Evolutionary conservation across 495 filamentous ascomycete species (phyloP).

Genomic region (Parathielavia hyrcaniae): DNA sequence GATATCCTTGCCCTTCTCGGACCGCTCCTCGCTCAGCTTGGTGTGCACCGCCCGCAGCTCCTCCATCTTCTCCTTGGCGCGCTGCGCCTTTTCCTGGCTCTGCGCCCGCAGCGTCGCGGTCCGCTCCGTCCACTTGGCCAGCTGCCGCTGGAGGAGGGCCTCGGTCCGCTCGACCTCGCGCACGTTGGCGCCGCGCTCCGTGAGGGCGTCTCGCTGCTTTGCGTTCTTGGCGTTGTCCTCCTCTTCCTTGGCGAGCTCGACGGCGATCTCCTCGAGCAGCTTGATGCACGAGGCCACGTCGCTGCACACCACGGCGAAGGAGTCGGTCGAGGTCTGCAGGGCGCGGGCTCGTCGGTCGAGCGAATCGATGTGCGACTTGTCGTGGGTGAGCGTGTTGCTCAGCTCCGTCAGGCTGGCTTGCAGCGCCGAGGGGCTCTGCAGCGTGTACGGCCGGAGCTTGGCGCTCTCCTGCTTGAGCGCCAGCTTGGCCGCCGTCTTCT

Average conservation of each 20-base stretch:
- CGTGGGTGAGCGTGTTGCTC: slow-evolving; percentile 62
- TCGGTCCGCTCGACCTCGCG: slow-evolving; percentile 87
- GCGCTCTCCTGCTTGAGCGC: slow-evolving; percentile 65
- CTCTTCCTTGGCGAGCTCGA: slow-evolving; percentile 81
- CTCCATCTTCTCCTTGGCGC: slow-evolving; percentile 82
- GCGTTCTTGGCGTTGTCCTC: slow-evolving; percentile 74
- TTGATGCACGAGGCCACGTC: slow-evolving; percentile 83
- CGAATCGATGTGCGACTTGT: slow-evolving; percentile 76
- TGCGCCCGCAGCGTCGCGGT: slow-evolving; percentile 73
- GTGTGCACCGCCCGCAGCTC: slow-evolving; percentile 75
- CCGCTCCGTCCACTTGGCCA: slow-evolving; percentile 74
- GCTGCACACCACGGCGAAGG: slow-evolving; percentile 71
- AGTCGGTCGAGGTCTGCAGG: slow-evolving; percentile 86
- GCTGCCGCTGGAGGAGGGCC: slow-evolving; percentile 71
- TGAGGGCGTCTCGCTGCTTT: slow-evolving; percentile 77
- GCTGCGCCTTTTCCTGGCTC: slow-evolving; percentile 70
- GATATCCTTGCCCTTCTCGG: slow-evolving; percentile 80
- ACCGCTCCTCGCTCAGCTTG: slow-evolving; percentile 73
- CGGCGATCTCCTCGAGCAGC: slow-evolving; percentile 77
- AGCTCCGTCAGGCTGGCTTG: slow-evolving; percentile 78
- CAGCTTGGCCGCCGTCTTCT: slow-evolving; percentile 62
- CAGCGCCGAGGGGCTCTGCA: slow-evolving; percentile 75
- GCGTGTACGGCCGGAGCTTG: slow-evolving; percentile 85
- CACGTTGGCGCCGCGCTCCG: slow-evolving; percentile 79
- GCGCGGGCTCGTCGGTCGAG: slow-evolving; percentile 80